Evolutionary conservation across 2,329 filamentous ascomycete species (phyloP).

Genomic region (Plectosphaerella plurivora): DNA sequence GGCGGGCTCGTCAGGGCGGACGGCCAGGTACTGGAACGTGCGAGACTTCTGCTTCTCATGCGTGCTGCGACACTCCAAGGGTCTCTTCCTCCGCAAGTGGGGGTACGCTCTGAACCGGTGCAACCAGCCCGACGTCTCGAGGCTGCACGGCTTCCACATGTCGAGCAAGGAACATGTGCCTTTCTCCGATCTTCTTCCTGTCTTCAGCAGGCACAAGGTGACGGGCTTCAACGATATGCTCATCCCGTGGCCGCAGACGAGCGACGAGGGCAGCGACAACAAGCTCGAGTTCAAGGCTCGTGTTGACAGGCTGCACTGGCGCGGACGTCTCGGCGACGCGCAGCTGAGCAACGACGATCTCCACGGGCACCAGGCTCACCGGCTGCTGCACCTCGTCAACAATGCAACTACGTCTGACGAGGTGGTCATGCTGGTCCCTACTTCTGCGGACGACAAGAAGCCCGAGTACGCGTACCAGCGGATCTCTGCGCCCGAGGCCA

Average conservation of each 20-base stretch:
- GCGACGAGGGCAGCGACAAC: conserved; percentile 41
- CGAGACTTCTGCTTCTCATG: conserved; percentile 62
- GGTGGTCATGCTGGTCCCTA: conserved; percentile 53
- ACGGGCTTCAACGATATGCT: conserved; percentile 72
- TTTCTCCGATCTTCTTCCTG: conserved; percentile 61
- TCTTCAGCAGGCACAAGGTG: conserved; percentile 73
- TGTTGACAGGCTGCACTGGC: conserved; percentile 66
- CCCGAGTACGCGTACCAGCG: conserved; percentile 49
- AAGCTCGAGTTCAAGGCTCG: conserved; percentile 54
- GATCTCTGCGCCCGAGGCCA: conserved; percentile 48
- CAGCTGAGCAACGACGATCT: conserved; percentile 46
- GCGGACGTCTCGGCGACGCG: conserved; percentile 60
- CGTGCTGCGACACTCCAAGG: conserved; percentile 58
- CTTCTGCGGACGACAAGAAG: conserved; percentile 16
- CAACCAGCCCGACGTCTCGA: conserved; percentile 70
- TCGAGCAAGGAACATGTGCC: conserved; percentile 58
- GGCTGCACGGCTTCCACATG: conserved; percentile 70
- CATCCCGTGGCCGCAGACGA: conserved; percentile 53
- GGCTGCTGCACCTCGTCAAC: conserved; percentile 66
- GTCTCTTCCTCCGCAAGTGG: conserved; percentile 65
- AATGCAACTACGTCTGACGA: conserved; percentile 46
- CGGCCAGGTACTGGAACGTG: conserved; percentile 58
- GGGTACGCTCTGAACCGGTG: conserved; percentile 62
- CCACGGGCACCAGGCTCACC: conserved; percentile 64
- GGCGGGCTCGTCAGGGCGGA: conserved; percentile 54